A percentile compares a stretch with the other conserved stretches of the same genome.
Conservation (phyloP, 2,329 filamentous ascomycete species). For the Cladosporium sp. region DNA sequence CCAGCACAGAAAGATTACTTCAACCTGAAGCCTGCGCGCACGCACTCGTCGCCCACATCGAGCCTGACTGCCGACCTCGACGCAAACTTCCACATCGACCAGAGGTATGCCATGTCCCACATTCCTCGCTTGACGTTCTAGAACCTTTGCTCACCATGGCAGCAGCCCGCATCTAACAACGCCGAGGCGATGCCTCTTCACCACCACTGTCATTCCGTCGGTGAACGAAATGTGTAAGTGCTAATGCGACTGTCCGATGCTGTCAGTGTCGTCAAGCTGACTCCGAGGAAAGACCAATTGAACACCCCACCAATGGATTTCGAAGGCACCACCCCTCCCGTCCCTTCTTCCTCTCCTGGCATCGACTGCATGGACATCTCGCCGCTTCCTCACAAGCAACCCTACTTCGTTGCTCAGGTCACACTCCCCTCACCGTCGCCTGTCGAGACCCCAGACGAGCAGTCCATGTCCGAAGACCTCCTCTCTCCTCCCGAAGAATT, state of each 20-base stretch:
- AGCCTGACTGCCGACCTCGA: conserved; percentile 92
- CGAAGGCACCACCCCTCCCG: conserved; percentile 83
- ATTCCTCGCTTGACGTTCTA: conserved; percentile 34
- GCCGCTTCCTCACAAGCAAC: conserved; percentile 82
- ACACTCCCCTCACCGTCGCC: conserved; percentile 74
- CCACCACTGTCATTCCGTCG: conserved; percentile 65
- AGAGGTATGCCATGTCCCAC: conserved; percentile 64
- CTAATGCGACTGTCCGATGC: conserved; percentile 30
- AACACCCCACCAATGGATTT: conserved; percentile 49
- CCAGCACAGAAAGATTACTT: conserved; percentile 75
- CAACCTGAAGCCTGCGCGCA: conserved; percentile 70
- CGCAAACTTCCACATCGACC: conserved; percentile 95
- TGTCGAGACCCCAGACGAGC: conserved; percentile 49
- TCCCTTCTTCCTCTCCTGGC: conserved; percentile 80
- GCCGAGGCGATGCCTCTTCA: conserved; percentile 82
- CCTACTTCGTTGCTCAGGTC: conserved; percentile 60
- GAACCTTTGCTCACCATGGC: conserved; percentile 44
- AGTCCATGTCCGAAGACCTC: conserved; percentile 32
- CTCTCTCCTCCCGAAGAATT: conserved; percentile 35
- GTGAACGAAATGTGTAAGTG: conserved; percentile 37
- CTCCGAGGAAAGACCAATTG: conserved; percentile 43
- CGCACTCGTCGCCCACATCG: conserved; percentile 89
- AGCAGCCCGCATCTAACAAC: conserved; percentile 78
- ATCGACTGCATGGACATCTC: conserved; percentile 91
- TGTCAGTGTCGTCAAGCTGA: conserved; percentile 24